These are phyloP conservation scores for Pulicaria dysenterica DNA, from an alignment of 129 eudicot genomes.

Conservation along the genomic window DNA sequence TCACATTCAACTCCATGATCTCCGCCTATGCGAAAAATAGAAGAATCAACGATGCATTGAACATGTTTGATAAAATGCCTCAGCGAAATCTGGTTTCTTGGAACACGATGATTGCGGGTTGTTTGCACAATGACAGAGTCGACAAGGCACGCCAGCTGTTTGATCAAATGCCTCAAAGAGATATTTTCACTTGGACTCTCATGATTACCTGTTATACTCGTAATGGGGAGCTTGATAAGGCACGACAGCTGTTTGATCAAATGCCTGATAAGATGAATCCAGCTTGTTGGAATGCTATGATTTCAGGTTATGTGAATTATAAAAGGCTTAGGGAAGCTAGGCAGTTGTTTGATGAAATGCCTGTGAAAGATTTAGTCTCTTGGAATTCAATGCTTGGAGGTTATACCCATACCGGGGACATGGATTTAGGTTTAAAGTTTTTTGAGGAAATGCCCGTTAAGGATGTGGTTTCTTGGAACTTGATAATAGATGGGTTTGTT, in stretches of 20 bases:
- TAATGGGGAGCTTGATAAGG: slow-evolving; percentile 47
- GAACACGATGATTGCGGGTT: slow-evolving; percentile 75
- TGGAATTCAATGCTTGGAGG: slow-evolving; percentile 73
- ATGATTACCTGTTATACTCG: slow-evolving; percentile 59
- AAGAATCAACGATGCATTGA: slow-evolving; percentile 45
- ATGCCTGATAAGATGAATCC: slow-evolving; percentile 47
- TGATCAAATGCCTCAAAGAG: slow-evolving; percentile 52
- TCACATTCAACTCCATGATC: slow-evolving; percentile 65
- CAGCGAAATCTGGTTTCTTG: slow-evolving; percentile 56
- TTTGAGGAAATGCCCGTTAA: slow-evolving; percentile 48
- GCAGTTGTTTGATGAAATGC: slow-evolving; percentile 51
- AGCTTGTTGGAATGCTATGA: slow-evolving; percentile 72
- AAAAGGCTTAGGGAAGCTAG: slow-evolving; percentile 39
- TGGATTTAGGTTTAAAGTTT: slow-evolving; percentile 43
- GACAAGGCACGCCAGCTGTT: slow-evolving; percentile 53
- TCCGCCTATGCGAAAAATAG: slow-evolving; percentile 56
- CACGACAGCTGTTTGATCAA: slow-evolving; percentile 38
- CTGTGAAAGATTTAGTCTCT: slow-evolving; percentile 49
- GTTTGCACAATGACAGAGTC: slow-evolving; percentile 40
- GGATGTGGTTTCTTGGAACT: slow-evolving; percentile 59
- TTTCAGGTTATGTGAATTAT: slow-evolving; percentile 50
- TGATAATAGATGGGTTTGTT: slow-evolving; percentile 57
- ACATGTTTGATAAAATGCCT: slow-evolving; percentile 58
- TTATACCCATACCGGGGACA: slow-evolving; percentile 49
- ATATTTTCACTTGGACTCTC: slow-evolving; percentile 44